Evolutionary conservation across 1,284 basidiomycete species (phyloP).

Genomic region (Fistulina hepatica): DNA sequence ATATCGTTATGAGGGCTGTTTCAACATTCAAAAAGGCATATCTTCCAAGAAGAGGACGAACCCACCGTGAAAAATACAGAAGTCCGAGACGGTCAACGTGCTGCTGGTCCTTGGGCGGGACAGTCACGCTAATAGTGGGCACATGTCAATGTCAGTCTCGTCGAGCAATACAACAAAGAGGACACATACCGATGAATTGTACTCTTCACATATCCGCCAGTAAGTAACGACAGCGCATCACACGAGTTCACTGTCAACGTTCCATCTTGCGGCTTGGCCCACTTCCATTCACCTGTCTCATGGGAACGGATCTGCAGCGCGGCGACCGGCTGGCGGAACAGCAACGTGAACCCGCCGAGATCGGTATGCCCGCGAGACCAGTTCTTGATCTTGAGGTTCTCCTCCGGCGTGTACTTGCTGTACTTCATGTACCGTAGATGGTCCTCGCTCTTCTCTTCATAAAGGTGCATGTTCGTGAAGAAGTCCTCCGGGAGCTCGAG

Average conservation of each 20-base stretch:
- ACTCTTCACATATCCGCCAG: slow-evolving; percentile 41
- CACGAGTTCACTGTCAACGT: slow-evolving; percentile 42
- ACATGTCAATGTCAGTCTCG: not conserved
- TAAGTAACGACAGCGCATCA: slow-evolving; percentile 40
- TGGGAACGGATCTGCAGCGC: slow-evolving; percentile 33
- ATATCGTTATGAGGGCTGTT: slow-evolving; percentile 13
- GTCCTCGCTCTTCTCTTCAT: slow-evolving; percentile 33
- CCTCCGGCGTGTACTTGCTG: slow-evolving; percentile 33
- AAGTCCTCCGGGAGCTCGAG: slow-evolving; percentile 46
- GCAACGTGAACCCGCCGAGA: slow-evolving; percentile 31
- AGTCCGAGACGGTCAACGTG: slow-evolving; percentile 28
- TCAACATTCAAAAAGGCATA: too few relatives aligned
- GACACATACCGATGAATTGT: slow-evolving; percentile 34
- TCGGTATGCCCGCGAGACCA: slow-evolving; percentile 42
- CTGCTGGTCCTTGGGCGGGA: slow-evolving; percentile 14
- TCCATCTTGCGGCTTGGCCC: slow-evolving; percentile 37
- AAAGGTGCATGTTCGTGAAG: slow-evolving; percentile 41
- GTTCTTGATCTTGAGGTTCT: slow-evolving; percentile 30
- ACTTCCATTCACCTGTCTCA: slow-evolving; percentile 32
- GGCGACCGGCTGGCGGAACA: slow-evolving; percentile 36
- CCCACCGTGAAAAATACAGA: slow-evolving; percentile 13
- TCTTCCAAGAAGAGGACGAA: not conserved
- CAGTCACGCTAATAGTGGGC: slow-evolving; percentile 7
- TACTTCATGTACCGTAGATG: slow-evolving; percentile 50
- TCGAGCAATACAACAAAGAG: not conserved